A percentile compares a stretch with the other conserved stretches of the same genome.
Evolutionary conservation across 1,139 yeast genomes (phyloP).

Genomic region (Yamadazyma spencermartinsiae): DNA sequence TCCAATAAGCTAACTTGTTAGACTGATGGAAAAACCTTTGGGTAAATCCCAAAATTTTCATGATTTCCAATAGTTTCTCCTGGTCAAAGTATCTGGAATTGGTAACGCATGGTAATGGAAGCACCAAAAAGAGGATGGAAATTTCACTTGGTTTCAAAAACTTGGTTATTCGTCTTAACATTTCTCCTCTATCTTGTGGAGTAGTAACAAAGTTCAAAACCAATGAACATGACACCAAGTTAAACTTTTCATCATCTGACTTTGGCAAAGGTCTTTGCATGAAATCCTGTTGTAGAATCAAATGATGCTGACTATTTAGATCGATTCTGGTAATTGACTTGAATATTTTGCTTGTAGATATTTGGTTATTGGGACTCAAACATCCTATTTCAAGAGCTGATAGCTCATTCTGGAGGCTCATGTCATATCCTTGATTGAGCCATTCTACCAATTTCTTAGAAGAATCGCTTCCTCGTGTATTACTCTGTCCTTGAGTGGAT

Average conservation of each 20-base stretch:
- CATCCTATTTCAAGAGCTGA: slow-evolving; percentile 82
- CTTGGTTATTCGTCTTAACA: slow-evolving; percentile 61
- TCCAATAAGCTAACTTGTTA: slow-evolving; percentile 76
- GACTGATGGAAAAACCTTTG: slow-evolving; percentile 55
- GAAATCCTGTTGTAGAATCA: slow-evolving; percentile 76
- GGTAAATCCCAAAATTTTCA: slow-evolving; percentile 60
- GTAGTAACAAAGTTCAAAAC: slow-evolving; percentile 88
- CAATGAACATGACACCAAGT: slow-evolving; percentile 76
- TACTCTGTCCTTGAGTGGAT: slow-evolving; percentile 79
- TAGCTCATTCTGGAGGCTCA: slow-evolving; percentile 1
- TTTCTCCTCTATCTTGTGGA: slow-evolving; percentile 68
- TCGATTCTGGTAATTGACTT: slow-evolving; percentile 64
- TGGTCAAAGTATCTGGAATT: slow-evolving; percentile 79
- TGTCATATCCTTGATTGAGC: slow-evolving; percentile 38
- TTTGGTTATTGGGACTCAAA: slow-evolving; percentile 63
- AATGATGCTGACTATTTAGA: slow-evolving; percentile 74
- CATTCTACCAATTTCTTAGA: slow-evolving; percentile 73
- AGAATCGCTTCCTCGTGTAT: slow-evolving; percentile 85
- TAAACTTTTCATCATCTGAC: slow-evolving; percentile 46
- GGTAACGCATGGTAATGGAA: slow-evolving; percentile 82
- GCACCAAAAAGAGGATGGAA: slow-evolving; percentile 65
- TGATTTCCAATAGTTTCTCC: slow-evolving; percentile 42
- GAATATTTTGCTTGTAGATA: slow-evolving; percentile 59
- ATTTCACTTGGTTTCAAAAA: slow-evolving; percentile 44
- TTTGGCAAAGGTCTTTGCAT: slow-evolving; percentile 71